Conservation (phyloP, 75 land plant species). For the Cryptomeria japonica region DNA sequence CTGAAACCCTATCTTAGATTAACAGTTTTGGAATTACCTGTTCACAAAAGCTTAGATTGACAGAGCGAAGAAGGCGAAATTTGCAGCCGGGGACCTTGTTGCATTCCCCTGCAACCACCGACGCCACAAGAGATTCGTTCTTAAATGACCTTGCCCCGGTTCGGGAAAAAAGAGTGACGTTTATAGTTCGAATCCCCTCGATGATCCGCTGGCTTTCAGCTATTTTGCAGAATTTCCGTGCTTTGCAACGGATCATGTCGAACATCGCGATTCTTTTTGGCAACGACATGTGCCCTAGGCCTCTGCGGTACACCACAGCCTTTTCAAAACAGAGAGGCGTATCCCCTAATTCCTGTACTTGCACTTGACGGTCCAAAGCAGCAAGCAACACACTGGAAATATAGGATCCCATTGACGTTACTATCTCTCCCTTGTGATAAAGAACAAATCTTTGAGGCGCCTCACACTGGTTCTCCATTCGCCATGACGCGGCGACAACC, state of each 20-base stretch:
- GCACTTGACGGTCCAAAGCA: background rate
- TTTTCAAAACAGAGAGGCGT: constrained; percentile 60
- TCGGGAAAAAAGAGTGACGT: constrained; percentile 49
- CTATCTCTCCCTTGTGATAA: constrained; percentile 44
- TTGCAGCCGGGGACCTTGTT: constrained; percentile 39
- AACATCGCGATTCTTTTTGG: constrained; percentile 22
- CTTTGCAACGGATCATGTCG: constrained; percentile 51
- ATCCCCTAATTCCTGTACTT: constrained; percentile 16
- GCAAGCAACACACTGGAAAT: constrained; percentile 29
- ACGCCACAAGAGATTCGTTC: constrained; percentile 32
- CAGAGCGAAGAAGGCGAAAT: constrained; percentile 18
- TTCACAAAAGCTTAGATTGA: constrained; percentile 52
- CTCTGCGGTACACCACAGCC: constrained; percentile 61
- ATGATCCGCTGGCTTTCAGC: background rate
- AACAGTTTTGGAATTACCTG: constrained; percentile 18
- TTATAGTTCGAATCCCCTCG: background rate
- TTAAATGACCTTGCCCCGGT: constrained; percentile 37
- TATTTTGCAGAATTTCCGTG: constrained; percentile 7
- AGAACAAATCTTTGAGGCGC: constrained; percentile 44
- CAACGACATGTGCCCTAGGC: constrained; percentile 35
- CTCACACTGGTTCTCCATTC: constrained; percentile 25
- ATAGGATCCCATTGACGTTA: constrained; percentile 32
- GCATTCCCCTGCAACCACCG: constrained; percentile 42
- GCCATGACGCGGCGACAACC: constrained; percentile 63
- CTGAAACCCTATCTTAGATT: no score